phyloP scores from a whole-genome alignment of 192 early-diverging fungal genomes.

The Rhizophagus prolifer region DNA sequence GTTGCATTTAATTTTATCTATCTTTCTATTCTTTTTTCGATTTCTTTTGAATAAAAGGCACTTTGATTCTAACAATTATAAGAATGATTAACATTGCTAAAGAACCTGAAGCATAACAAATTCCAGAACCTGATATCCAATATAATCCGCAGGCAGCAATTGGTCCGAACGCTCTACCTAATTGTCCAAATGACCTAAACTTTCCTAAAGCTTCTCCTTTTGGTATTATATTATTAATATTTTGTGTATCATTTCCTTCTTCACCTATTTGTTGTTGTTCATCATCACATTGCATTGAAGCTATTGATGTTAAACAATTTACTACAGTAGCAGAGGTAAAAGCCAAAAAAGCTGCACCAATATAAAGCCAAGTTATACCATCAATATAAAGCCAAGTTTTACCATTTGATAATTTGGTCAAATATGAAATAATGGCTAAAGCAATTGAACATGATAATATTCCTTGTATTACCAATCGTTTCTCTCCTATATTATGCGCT shows the following conservation, averaged over 20 bases:
- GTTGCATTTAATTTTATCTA: too few species aligned
- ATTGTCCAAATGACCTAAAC: constrained; percentile 86
- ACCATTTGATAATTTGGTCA: constrained; percentile 39
- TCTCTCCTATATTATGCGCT: constrained; percentile 66
- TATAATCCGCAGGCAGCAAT: constrained; percentile 83
- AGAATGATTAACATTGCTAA: constrained; percentile 48
- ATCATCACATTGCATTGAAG: constrained; percentile 57
- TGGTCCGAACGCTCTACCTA: constrained; percentile 88
- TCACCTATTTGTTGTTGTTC: constrained; percentile 11
- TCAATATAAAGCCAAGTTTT: constrained; percentile 57
- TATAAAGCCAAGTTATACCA: constrained; percentile 47
- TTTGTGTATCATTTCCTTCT: not conserved
- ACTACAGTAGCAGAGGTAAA: constrained; percentile 95
- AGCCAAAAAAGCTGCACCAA: constrained; percentile 82
- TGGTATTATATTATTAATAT: constrained; percentile 1
- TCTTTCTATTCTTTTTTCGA: not conserved
- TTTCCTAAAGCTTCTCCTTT: constrained; percentile 74
- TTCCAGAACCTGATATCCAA: constrained; percentile 72
- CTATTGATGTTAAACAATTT: constrained; percentile 81
- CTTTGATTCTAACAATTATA: constrained; percentile 12
- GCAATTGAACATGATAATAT: constrained; percentile 69
- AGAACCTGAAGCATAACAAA: constrained; percentile 62
- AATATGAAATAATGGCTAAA: constrained; percentile 56
- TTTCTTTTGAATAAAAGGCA: not conserved
- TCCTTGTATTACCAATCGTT: constrained; percentile 74